Evolutionary conservation across 768 basidiomycete genomes (phyloP).

Genomic region (Mycena rebaudengoi): DNA sequence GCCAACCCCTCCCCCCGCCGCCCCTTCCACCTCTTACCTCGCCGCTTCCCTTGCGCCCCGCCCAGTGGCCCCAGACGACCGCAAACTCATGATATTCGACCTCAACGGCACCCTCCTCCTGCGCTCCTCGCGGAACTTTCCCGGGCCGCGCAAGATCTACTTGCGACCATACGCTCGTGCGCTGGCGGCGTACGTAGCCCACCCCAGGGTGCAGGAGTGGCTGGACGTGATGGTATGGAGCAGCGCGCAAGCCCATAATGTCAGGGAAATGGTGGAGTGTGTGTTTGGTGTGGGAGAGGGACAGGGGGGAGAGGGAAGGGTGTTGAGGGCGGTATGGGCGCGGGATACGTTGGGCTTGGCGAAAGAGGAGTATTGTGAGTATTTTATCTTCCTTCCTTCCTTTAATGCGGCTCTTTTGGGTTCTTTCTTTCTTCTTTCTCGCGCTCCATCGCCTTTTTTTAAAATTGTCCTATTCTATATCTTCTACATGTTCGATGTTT

Average conservation of each 20-base stretch:
- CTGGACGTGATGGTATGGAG: conserved; percentile 74
- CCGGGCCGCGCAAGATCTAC: conserved; percentile 22
- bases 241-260: conserved; percentile 67
- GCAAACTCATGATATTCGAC: conserved; percentile 64
- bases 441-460: not conserved
- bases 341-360: conserved; percentile 78
- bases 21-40: no score
- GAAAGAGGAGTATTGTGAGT: conserved; percentile 71
- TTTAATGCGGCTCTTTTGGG: not conserved
- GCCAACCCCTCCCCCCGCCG: no score
- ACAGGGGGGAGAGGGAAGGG: conserved; percentile 15
- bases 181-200: conserved; percentile 58
- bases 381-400: not conserved
- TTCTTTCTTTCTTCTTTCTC: not conserved
- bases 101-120: conserved; percentile 61
- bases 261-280: conserved; percentile 59
- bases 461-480: not conserved
- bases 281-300: conserved; percentile 47
- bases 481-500: not conserved
- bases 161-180: conserved; percentile 54
- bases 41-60: conserved; percentile 10
- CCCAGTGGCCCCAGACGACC: conserved; percentile 21
- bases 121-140: conserved; percentile 50
- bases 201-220: conserved; percentile 52
- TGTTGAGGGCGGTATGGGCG: conserved; percentile 77